Base-by-base conservation (phyloP, 352 stramenopile genomes). In the Phytophthora pseudosyringae region DNA sequence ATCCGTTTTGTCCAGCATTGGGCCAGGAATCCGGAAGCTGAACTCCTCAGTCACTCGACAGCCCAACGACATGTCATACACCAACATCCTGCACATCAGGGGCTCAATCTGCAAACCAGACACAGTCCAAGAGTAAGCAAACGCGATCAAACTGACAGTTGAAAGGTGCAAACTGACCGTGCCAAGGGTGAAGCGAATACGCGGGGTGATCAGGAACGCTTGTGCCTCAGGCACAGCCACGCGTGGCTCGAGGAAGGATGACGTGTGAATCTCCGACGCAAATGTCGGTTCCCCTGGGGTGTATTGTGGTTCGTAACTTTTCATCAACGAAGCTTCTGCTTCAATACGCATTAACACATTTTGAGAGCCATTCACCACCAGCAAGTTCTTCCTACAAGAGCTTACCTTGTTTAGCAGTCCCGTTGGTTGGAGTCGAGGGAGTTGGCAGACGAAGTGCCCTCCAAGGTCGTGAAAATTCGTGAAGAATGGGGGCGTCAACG, bases 41-140 rank as follows among this genome's bases (percentile, higher is more conserved):
- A 89, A 89, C 40, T 94, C 86, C 52, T 94, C 86, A 0, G 78
- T 87, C 4, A 78, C 75, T 31, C 86, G 73, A 32, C 73, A 86
- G 38, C 69, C 72, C 7, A 85, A 57, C 5, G 67, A 73, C 7
- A 85, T 58, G 43, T 94, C 86, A 51, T 91, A 94, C 32, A 93
- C 49, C 7, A 86, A 21, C 33, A 93, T 58, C 3, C 75, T 77
- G 55, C 81, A 94, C 5, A 73, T 71, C 0, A 94, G 45, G 6
- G 80, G 75, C 51, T 94, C 86, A 21, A 92, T 49, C 85, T 92
- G 44, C 31, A 62, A 45, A 53, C 16, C 31, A 61, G 43, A 12
- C 5, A 61, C 21, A 41, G 28, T 28, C 15, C 7, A 9, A 45
- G 1, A 50, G 6, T 44, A 32, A 41, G 13, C 41, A 13, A 38